A percentile compares a stretch with the other conserved stretches of the same genome.
Evolutionary conservation across 306 rosid genomes (phyloP).

Genomic region (Cucumis cinereus): DNA sequence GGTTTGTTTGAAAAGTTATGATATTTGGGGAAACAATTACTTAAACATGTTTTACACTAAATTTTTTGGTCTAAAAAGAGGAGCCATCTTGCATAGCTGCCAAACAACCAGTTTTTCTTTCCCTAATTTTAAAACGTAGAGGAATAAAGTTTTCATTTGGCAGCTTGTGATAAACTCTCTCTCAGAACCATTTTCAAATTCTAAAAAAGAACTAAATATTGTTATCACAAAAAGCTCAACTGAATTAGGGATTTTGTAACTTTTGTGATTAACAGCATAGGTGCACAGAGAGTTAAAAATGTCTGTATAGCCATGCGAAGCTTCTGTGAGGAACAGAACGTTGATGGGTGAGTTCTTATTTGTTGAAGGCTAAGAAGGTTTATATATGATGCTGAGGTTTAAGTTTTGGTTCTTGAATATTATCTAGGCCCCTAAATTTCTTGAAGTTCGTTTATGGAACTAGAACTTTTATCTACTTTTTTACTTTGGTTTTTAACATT

Average conservation of each 20-base stretch:
- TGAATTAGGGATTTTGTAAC: background rate
- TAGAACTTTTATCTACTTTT: background rate
- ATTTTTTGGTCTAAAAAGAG: background rate
- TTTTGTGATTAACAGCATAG: slow-evolving; percentile 42
- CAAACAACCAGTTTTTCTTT: background rate
- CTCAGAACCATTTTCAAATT: background rate
- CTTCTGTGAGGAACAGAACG: slow-evolving; percentile 72
- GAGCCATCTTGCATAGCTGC: background rate
- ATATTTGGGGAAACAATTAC: background rate
- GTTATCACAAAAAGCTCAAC: background rate
- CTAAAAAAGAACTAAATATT: background rate
- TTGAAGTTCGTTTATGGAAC: background rate
- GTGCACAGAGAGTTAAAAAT: slow-evolving; percentile 82
- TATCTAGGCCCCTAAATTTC: background rate
- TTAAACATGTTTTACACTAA: background rate
- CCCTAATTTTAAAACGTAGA: background rate
- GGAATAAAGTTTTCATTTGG: background rate
- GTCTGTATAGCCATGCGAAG: slow-evolving; percentile 72
- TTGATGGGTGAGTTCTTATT: slow-evolving; percentile 58
- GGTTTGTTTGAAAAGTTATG: background rate
- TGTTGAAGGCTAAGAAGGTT: background rate
- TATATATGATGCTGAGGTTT: background rate
- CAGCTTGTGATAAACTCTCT: background rate
- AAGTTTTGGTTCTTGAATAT: background rate
- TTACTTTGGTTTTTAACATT: background rate